These are phyloP conservation scores for Rhododendron mucronatum DNA, from an alignment of 148 eudicot species.

Conservation along the genomic window DNA sequence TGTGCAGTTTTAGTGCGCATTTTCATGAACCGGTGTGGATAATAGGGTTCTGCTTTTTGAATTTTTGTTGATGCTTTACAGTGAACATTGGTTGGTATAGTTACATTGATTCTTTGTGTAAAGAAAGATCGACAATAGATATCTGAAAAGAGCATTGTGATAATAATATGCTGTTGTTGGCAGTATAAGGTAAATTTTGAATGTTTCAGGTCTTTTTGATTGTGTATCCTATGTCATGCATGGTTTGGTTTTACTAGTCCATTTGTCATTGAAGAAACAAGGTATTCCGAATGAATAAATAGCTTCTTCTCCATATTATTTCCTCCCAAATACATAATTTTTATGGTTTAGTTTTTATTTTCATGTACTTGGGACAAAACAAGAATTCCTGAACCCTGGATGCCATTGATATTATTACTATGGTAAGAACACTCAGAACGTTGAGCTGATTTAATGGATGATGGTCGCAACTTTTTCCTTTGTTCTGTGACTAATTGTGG, in stretches of 20 bases:
- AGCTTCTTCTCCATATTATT: background rate
- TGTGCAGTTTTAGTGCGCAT: background rate
- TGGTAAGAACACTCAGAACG: background rate
- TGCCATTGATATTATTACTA: background rate
- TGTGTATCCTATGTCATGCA: background rate
- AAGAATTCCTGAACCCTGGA: background rate
- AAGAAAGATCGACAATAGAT: background rate
- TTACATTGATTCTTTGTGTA: constrained; percentile 10
- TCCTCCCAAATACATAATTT: background rate
- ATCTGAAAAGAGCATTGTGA: background rate
- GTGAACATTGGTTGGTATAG: constrained; percentile 5
- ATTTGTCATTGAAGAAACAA: background rate
- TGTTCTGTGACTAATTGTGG: background rate
- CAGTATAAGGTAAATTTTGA: background rate
- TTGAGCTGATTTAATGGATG: background rate
- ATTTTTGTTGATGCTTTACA: background rate
- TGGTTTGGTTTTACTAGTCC: background rate
- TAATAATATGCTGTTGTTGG: background rate
- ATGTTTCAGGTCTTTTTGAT: background rate
- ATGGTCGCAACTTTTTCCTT: background rate
- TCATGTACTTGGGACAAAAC: background rate
- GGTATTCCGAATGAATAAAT: background rate
- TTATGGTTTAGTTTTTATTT: background rate
- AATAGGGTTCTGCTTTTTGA: background rate
- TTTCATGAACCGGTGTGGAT: background rate